Conservation (phyloP, 2,329 filamentous ascomycete genomes). For the Clonostachys solani region DNA sequence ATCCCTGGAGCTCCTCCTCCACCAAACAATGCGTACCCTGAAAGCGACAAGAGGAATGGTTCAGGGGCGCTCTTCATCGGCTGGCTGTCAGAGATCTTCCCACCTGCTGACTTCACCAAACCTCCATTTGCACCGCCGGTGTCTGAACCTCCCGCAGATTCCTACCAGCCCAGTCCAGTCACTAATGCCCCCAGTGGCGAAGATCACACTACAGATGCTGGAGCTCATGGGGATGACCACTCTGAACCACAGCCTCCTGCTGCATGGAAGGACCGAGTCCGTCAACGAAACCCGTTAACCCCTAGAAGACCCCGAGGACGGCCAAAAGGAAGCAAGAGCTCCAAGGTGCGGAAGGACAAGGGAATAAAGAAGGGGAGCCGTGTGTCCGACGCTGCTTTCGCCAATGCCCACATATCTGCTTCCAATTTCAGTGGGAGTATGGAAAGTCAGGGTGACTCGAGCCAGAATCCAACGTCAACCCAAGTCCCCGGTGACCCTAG, state of each 20-base stretch:
- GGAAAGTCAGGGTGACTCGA: background rate
- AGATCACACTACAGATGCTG: too few relatives aligned
- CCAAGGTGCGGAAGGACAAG: constrained; percentile 40
- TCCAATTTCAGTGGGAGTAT: too few relatives aligned
- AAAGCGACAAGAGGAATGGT: constrained; percentile 52
- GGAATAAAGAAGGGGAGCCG: constrained; percentile 36
- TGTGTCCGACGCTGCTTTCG: background rate
- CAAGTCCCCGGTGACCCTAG: background rate
- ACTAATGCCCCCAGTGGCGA: too few relatives aligned
- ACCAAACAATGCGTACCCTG: constrained; percentile 47
- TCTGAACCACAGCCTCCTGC: too few relatives aligned
- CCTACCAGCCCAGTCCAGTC: background rate
- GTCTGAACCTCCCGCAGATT: background rate
- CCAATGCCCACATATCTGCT: background rate
- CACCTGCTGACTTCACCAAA: constrained; percentile 21
- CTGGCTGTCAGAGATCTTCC: constrained; percentile 62
- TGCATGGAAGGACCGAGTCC: too few relatives aligned
- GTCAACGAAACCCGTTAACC: background rate
- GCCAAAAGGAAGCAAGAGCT: constrained; percentile 47
- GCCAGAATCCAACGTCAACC: background rate
- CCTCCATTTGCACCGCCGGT: constrained; percentile 2
- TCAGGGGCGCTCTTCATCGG: constrained; percentile 54
- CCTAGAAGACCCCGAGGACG: constrained; percentile 44
- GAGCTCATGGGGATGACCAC: too few relatives aligned
- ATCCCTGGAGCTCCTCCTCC: constrained; percentile 50